These are phyloP conservation scores for Porcisia deanei DNA, from an alignment of 208 protist genomes.

Conservation along the genomic window DNA sequence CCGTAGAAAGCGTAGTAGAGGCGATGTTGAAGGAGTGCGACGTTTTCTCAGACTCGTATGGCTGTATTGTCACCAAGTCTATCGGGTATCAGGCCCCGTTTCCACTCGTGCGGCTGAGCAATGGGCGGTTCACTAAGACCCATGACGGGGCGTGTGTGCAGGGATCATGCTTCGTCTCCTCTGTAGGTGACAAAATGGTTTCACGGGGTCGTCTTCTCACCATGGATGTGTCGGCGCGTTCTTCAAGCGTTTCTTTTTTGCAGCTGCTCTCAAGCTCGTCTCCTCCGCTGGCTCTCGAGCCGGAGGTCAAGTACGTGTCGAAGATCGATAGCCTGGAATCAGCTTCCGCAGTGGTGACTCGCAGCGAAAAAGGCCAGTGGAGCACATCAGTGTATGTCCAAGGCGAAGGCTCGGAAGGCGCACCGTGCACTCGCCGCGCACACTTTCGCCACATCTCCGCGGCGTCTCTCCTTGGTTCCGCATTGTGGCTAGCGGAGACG, in stretches of 20 bases:
- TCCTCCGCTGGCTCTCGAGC: slow-evolving; percentile 16
- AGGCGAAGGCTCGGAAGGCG: neutral
- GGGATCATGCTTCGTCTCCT: slow-evolving; percentile 25
- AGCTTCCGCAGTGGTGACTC: slow-evolving; percentile 16
- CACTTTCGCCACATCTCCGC: slow-evolving; percentile 4
- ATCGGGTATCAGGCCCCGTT: slow-evolving; percentile 51
- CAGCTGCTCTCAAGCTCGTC: slow-evolving; percentile 14
- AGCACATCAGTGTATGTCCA: slow-evolving; percentile 23
- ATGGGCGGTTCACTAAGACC: neutral
- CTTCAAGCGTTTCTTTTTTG: slow-evolving; percentile 24
- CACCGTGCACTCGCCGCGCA: neutral
- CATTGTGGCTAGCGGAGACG: slow-evolving; percentile 22
- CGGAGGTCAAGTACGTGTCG: slow-evolving; percentile 12
- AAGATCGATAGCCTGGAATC: slow-evolving; percentile 11
- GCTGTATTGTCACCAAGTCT: slow-evolving; percentile 49
- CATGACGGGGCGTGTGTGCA: slow-evolving; percentile 2
- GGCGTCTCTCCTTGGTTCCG: slow-evolving; percentile 9
- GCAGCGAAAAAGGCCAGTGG: slow-evolving; percentile 3
- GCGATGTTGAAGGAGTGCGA: slow-evolving; percentile 39
- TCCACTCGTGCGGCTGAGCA: slow-evolving; percentile 41
- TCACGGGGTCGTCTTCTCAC: slow-evolving; percentile 27
- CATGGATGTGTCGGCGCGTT: slow-evolving; percentile 6
- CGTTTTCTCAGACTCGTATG: slow-evolving; percentile 55
- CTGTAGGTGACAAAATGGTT: neutral
- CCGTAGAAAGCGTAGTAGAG: neutral